Conservation (phyloP, 768 basidiomycete species). For the Leucocoprinus sp. region DNA sequence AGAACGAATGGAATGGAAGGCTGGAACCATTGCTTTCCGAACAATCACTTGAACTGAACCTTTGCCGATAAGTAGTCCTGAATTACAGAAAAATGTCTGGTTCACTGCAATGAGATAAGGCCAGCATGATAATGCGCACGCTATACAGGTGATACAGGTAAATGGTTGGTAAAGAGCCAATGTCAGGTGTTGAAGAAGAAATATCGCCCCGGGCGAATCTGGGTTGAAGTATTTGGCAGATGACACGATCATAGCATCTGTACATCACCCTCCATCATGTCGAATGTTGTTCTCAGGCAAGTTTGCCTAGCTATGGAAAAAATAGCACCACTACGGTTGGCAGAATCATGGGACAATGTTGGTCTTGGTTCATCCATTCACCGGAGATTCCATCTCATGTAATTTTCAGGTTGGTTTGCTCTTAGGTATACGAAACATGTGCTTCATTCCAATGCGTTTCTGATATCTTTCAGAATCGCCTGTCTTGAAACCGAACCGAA, state of each 20-base stretch:
- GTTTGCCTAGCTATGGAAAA: conserved; percentile 68
- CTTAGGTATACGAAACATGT: conserved; percentile 39
- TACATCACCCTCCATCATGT: conserved; percentile 17
- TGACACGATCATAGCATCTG: neutral
- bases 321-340: conserved; percentile 79
- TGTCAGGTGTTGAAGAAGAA: no score
- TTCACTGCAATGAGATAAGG: no score
- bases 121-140: no score
- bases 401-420: conserved; percentile 58
- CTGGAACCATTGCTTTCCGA: no score
- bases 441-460: neutral
- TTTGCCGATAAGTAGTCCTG: no score
- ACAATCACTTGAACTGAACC: no score
- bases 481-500: conserved; percentile 34
- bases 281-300: conserved; percentile 35
- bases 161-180: no score
- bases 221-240: no score
- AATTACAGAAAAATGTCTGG: no score
- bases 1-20: no score
- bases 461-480: conserved; percentile 40
- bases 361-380: conserved; percentile 22
- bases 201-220: no score
- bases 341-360: conserved; percentile 94
- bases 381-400: conserved; percentile 12
- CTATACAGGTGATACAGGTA: no score